Evolutionary conservation across 2,329 filamentous ascomycete genomes (phyloP).

Genomic region (Nemania sp.): DNA sequence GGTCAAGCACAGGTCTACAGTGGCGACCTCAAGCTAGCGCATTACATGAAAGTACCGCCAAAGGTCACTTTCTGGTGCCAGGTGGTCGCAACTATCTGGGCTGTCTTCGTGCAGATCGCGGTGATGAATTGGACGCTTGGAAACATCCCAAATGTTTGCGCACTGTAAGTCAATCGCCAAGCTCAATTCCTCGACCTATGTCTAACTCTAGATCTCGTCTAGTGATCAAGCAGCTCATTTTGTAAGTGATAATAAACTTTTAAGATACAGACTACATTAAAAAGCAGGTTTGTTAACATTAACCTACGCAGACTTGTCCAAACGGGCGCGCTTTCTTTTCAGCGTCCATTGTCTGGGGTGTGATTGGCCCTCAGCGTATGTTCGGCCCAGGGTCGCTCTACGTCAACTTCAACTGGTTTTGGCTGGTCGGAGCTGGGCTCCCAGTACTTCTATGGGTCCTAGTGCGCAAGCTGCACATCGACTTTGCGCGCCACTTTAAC

Average conservation of each 20-base stretch:
- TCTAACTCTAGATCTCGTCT: background rate
- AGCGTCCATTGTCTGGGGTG: slow-evolving; percentile 58
- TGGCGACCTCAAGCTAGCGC: slow-evolving; percentile 42
- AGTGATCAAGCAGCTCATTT: slow-evolving; percentile 48
- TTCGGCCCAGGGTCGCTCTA: slow-evolving; percentile 58
- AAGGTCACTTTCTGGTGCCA: slow-evolving; percentile 55
- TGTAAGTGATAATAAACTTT: too few relatives aligned
- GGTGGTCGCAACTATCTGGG: slow-evolving; percentile 52
- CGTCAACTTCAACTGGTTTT: slow-evolving; percentile 56
- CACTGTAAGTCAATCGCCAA: slow-evolving; percentile 34
- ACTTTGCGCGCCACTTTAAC: slow-evolving; percentile 54
- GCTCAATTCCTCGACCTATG: background rate
- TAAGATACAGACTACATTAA: too few relatives aligned
- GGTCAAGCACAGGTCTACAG: slow-evolving; percentile 43
- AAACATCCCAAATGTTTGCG: slow-evolving; percentile 49
- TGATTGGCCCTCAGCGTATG: slow-evolving; percentile 59
- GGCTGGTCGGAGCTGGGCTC: slow-evolving; percentile 52
- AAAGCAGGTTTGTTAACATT: too few relatives aligned
- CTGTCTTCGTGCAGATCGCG: slow-evolving; percentile 51
- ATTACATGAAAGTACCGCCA: slow-evolving; percentile 49
- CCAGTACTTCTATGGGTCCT: slow-evolving; percentile 53
- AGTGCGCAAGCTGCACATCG: slow-evolving; percentile 46
- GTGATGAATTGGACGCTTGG: slow-evolving; percentile 53
- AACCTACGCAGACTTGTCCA: too few relatives aligned
- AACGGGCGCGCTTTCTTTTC: slow-evolving; percentile 52